Evolutionary conservation across 2,329 filamentous ascomycete species (phyloP).

Genomic region (Lachnellula hyalina): DNA sequence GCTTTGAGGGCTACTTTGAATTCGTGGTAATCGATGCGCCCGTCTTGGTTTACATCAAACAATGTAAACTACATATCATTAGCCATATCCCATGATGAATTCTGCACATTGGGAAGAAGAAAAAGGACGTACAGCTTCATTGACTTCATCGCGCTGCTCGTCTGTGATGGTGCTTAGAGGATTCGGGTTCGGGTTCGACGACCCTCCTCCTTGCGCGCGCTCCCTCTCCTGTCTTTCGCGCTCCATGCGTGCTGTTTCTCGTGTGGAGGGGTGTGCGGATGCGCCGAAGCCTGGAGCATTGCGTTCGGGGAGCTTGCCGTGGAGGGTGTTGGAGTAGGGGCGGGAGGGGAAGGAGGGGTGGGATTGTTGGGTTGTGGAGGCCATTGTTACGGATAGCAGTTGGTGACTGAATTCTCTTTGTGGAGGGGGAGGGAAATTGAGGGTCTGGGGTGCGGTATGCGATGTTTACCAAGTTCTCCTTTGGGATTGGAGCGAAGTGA

Average conservation of each 20-base stretch:
- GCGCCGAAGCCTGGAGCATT: slow-evolving; percentile 32
- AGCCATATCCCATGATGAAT: neutral
- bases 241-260: slow-evolving; percentile 36
- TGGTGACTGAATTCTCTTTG: neutral
- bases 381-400: slow-evolving; percentile 19
- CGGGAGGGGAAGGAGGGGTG: slow-evolving; percentile 47
- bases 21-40: slow-evolving; percentile 94
- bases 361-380: slow-evolving; percentile 40
- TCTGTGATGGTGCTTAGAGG: slow-evolving; percentile 56
- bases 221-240: slow-evolving; percentile 33
- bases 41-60: slow-evolving; percentile 95
- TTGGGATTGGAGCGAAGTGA: neutral
- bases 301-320: slow-evolving; percentile 48
- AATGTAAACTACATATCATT: slow-evolving; percentile 65
- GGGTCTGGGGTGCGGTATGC: neutral
- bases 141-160: slow-evolving; percentile 88
- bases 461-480: neutral
- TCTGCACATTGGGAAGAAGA: neutral
- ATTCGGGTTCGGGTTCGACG: slow-evolving; percentile 7
- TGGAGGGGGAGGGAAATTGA: neutral
- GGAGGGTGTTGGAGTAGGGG: slow-evolving; percentile 34
- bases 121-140: slow-evolving; percentile 69
- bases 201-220: slow-evolving; percentile 18
- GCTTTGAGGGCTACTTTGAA: slow-evolving; percentile 95
- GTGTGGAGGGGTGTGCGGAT: slow-evolving; percentile 30